Evolutionary conservation across 768 basidiomycete genomes (phyloP).

Genomic region (Amanita exitialis): DNA sequence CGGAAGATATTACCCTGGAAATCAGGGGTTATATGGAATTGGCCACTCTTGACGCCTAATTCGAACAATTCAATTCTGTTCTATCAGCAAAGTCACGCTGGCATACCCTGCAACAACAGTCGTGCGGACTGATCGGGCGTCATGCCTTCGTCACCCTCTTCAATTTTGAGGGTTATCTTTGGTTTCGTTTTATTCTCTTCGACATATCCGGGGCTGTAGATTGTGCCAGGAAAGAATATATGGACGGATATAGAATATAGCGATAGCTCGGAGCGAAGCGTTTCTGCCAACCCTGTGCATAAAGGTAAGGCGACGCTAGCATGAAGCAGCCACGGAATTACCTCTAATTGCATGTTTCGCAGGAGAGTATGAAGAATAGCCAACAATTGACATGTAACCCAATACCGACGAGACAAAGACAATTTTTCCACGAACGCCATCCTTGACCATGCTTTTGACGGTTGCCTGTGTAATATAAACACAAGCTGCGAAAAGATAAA

Average conservation of each 20-base stretch:
- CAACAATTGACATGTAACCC: conserved; percentile 66
- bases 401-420: conserved; percentile 69
- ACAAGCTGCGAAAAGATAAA: background rate
- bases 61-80: background rate
- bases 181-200: conserved; percentile 76
- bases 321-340: conserved; percentile 17
- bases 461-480: conserved; percentile 38
- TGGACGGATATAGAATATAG: conserved; percentile 74
- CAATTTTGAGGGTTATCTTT: conserved; percentile 62
- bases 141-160: conserved; percentile 57
- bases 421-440: conserved; percentile 56
- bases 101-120: conserved; percentile 47
- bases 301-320: background rate
- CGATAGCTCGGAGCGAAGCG: conserved; percentile 68
- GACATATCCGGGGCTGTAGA: conserved; percentile 67
- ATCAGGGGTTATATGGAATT: conserved; percentile 71
- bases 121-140: conserved; percentile 56
- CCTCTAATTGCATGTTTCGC: conserved; percentile 83
- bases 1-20: conserved; percentile 60
- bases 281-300: conserved; percentile 66
- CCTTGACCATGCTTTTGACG: conserved; percentile 50
- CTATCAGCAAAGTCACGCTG: background rate
- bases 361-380: conserved; percentile 74
- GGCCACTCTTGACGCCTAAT: conserved; percentile 55
- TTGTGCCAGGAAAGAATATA: conserved; percentile 76